These are phyloP conservation scores for Pythium brachiatum DNA, from an alignment of 352 stramenopile genomes.

Conservation along the genomic window DNA sequence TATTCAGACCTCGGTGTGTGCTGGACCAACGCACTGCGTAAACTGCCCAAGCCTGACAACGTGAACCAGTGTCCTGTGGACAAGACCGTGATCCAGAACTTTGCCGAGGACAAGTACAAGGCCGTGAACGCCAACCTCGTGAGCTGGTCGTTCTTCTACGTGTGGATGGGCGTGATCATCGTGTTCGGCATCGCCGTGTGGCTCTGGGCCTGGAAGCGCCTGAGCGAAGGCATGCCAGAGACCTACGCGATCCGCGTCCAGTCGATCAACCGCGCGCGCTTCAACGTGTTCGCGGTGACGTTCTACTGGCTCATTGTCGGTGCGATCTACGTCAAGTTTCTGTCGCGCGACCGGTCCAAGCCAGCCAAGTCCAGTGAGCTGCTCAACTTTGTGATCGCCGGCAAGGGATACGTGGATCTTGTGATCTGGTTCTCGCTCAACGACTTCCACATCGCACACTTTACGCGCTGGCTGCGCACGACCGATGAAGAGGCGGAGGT, in stretches of 20 bases:
- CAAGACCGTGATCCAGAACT: slow-evolving; percentile 65
- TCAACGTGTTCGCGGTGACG: slow-evolving; percentile 86
- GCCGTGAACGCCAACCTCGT: slow-evolving; percentile 85
- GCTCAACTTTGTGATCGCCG: slow-evolving; percentile 85
- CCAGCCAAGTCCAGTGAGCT: slow-evolving; percentile 65
- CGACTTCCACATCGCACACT: slow-evolving; percentile 79
- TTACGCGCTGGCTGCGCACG: slow-evolving; percentile 61
- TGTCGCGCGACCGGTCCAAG: slow-evolving; percentile 55
- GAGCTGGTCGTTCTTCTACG: slow-evolving; percentile 86
- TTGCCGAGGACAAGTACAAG: slow-evolving; percentile 50
- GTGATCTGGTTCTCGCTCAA: slow-evolving; percentile 89
- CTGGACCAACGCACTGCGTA: slow-evolving; percentile 84
- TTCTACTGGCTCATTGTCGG: slow-evolving; percentile 86
- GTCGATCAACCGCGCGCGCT: slow-evolving; percentile 85
- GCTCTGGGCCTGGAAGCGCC: slow-evolving; percentile 84
- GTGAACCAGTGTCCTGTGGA: slow-evolving; percentile 27
- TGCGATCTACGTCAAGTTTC: slow-evolving; percentile 77
- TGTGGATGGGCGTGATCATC: slow-evolving; percentile 85
- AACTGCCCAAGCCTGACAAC: slow-evolving; percentile 36
- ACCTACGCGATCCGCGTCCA: slow-evolving; percentile 83
- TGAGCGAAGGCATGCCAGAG: slow-evolving; percentile 86
- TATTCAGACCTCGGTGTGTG: slow-evolving; percentile 86
- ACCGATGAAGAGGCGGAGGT: slow-evolving; percentile 67
- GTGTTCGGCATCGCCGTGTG: slow-evolving; percentile 77
- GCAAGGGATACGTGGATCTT: slow-evolving; percentile 86